Percentiles rank a stretch among this genome's conserved stretches.
Evolutionary conservation across 306 rosid species (phyloP).

Genomic region (Heteromeles arbutifolia): DNA sequence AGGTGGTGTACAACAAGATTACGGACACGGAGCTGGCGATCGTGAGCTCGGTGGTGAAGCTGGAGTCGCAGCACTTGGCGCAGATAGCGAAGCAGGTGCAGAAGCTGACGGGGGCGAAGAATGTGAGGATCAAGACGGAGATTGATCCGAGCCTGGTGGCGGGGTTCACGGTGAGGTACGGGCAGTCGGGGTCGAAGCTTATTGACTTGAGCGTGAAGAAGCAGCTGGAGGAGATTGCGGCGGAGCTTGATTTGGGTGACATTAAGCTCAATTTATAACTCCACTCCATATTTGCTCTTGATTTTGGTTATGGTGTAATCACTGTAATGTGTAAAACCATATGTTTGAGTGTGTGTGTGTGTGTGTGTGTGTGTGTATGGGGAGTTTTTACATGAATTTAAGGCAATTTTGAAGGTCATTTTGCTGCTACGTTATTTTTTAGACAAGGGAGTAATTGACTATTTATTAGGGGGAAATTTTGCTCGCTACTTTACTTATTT

Average conservation of each 20-base stretch:
- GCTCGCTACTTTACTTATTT: no score
- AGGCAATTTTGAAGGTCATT: neutral
- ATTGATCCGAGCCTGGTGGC: conserved; percentile 73
- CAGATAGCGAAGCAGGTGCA: conserved; percentile 97
- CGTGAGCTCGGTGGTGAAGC: conserved; percentile 81
- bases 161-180: conserved; percentile 80
- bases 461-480: no score
- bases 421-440: no score
- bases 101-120: conserved; percentile 77
- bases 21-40: conserved; percentile 68
- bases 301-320: neutral
- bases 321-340: neutral
- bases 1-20: conserved; percentile 41
- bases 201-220: conserved; percentile 92
- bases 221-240: conserved; percentile 83
- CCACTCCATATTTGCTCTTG: neutral
- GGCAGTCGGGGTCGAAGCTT: conserved; percentile 64
- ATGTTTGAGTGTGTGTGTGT: neutral
- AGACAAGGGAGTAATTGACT: no score
- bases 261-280: conserved; percentile 39
- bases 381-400: neutral
- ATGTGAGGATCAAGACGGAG: conserved; percentile 68
- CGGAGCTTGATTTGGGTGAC: conserved; percentile 75
- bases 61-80: conserved; percentile 83
- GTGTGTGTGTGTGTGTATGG: neutral